Evolutionary conservation across 2,329 filamentous ascomycete genomes (phyloP).

Genomic region (Shiraia bambusicola): DNA sequence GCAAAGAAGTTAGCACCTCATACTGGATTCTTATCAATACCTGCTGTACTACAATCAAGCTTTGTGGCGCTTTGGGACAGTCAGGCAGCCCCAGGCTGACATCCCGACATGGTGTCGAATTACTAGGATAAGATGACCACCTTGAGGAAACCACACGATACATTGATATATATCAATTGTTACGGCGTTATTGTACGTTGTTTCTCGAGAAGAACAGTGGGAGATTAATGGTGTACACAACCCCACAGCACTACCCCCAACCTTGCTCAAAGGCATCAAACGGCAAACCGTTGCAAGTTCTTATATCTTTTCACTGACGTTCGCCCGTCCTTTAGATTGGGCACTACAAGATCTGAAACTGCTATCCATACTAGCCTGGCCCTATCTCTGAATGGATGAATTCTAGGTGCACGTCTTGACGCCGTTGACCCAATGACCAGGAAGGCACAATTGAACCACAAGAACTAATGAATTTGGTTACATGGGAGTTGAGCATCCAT

Average conservation of each 20-base stretch:
- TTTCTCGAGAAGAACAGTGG: no score
- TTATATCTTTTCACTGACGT: no score
- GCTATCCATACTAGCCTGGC: no score
- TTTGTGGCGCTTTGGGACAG: constrained; percentile 35
- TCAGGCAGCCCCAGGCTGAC: constrained; percentile 11
- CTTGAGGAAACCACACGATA: background rate
- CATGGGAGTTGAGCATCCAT: no score
- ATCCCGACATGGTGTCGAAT: constrained; percentile 5
- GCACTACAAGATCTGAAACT: no score
- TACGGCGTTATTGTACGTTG: background rate
- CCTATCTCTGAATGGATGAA: background rate
- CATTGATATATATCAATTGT: background rate
- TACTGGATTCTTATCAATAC: constrained; percentile 22
- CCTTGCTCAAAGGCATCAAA: background rate
- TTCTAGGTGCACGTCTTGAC: background rate
- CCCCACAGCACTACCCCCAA: no score
- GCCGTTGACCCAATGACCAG: no score
- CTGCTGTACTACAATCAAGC: constrained; percentile 31
- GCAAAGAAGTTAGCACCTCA: background rate
- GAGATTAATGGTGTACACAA: no score
- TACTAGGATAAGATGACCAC: background rate
- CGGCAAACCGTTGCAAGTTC: no score
- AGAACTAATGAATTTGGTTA: no score
- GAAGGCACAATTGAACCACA: no score
- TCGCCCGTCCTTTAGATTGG: no score